A percentile compares a stretch with the other conserved stretches of the same genome.
Conservation (phyloP, 768 basidiomycete species). For the Xerocomellus intermedius region DNA sequence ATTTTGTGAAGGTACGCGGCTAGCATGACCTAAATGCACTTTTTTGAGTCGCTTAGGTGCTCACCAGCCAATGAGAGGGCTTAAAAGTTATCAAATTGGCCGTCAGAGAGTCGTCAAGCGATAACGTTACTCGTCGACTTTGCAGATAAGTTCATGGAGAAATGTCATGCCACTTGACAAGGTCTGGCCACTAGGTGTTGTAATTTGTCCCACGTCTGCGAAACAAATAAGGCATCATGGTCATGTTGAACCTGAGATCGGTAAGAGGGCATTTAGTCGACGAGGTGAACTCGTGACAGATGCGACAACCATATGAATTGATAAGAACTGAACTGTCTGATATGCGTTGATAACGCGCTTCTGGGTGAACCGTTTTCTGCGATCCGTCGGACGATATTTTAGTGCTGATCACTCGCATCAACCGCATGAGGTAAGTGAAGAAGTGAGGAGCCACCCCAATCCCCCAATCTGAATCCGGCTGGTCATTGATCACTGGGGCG, state of each 20-base stretch:
- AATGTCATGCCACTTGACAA: background rate
- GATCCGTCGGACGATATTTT: background rate
- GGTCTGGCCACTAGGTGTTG: background rate
- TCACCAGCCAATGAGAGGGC: too few species aligned
- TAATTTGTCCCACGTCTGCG: constrained; percentile 1
- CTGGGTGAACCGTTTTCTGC: background rate
- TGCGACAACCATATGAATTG: background rate
- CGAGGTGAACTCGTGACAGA: background rate
- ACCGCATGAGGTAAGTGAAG: constrained; percentile 8
- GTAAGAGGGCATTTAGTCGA: background rate
- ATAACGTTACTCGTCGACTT: too few species aligned
- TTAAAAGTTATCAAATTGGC: too few species aligned
- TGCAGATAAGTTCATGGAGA: too few species aligned
- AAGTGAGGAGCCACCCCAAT: background rate
- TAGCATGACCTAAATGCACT: too few species aligned
- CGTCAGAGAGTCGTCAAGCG: too few species aligned
- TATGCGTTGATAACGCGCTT: constrained; percentile 11
- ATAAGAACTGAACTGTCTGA: constrained; percentile 7
- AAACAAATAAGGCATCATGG: constrained; percentile 10
- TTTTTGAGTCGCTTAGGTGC: too few species aligned
- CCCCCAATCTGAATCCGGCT: background rate
- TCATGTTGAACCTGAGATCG: background rate
- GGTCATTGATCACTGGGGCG: background rate
- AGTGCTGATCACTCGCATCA: constrained; percentile 5
- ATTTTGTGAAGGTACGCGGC: too few species aligned